Conservation (phyloP, 2,329 filamentous ascomycete species). For the Cytospora chrysosperma region DNA sequence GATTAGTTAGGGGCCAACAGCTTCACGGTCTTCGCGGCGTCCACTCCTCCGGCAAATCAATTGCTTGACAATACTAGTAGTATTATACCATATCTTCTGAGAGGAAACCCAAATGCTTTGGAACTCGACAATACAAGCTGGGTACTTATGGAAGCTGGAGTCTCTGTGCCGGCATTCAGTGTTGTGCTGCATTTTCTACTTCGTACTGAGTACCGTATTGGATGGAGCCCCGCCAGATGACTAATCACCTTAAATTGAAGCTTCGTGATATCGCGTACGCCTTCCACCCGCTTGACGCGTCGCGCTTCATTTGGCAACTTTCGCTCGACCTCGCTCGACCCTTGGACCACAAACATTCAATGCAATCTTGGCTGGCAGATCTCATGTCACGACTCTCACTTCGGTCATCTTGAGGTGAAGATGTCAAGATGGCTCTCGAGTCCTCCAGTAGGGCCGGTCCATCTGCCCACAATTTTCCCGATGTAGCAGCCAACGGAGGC, state of each 20-base stretch:
- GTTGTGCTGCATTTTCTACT: too few species aligned
- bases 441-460: constrained; percentile 3
- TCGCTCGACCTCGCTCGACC: neutral
- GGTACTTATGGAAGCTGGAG: too few species aligned
- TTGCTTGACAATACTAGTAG: neutral
- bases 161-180: too few species aligned
- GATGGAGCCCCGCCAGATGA: neutral
- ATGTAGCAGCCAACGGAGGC: constrained; percentile 25
- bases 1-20: neutral
- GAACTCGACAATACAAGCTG: too few species aligned
- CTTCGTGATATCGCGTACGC: constrained; percentile 19
- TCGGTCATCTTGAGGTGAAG: constrained; percentile 7
- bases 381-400: constrained; percentile 6
- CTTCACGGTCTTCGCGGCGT: too few species aligned
- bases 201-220: too few species aligned
- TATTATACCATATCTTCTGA: neutral
- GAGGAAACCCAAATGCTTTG: too few species aligned
- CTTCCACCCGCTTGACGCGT: constrained; percentile 10
- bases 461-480: constrained; percentile 14
- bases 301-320: constrained; percentile 7
- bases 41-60: too few species aligned
- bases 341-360: neutral
- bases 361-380: neutral
- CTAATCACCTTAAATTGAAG: neutral
- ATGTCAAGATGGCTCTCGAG: constrained; percentile 18